These are phyloP conservation scores for Ascoidea asiatica DNA, from an alignment of 805 yeast genomes.

Conservation along the genomic window DNA sequence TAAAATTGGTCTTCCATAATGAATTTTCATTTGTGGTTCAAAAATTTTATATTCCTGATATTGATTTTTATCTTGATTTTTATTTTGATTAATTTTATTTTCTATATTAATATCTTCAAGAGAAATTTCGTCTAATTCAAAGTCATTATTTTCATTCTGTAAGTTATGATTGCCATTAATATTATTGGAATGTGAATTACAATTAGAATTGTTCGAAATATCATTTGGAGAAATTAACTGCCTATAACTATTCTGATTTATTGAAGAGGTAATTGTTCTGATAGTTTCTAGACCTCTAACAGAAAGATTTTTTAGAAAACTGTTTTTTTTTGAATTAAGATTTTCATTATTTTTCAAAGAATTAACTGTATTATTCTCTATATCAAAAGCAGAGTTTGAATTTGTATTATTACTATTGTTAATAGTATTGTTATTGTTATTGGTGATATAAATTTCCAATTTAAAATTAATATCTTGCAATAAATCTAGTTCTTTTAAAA, in stretches of 20 bases:
- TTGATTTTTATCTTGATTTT: not conserved
- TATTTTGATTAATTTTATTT: slow-evolving; percentile 8
- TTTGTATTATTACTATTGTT: not conserved
- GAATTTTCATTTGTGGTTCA: slow-evolving; percentile 8
- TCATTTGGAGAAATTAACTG: not conserved
- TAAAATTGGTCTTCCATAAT: slow-evolving; percentile 31
- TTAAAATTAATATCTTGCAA: slow-evolving; percentile 12
- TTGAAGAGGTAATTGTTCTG: not conserved
- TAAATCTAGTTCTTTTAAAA: slow-evolving; percentile 26
- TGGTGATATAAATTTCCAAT: slow-evolving; percentile 26
- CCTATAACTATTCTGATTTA: not conserved
- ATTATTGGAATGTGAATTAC: too few species aligned
- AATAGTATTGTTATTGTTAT: not conserved
- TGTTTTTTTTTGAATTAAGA: not conserved
- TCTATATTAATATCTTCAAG: not conserved
- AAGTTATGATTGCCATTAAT: too few species aligned
- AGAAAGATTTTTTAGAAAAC: not conserved
- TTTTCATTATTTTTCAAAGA: not conserved
- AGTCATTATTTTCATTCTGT: too few species aligned
- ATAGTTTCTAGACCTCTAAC: not conserved
- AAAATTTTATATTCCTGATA: slow-evolving; percentile 1
- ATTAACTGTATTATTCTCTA: not conserved
- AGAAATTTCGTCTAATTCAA: not conserved
- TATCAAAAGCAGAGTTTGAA: not conserved
- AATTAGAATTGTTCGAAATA: too few species aligned